These are phyloP conservation scores for Inga leiocalycina DNA, from an alignment of 306 rosid genomes.

Conservation along the genomic window DNA sequence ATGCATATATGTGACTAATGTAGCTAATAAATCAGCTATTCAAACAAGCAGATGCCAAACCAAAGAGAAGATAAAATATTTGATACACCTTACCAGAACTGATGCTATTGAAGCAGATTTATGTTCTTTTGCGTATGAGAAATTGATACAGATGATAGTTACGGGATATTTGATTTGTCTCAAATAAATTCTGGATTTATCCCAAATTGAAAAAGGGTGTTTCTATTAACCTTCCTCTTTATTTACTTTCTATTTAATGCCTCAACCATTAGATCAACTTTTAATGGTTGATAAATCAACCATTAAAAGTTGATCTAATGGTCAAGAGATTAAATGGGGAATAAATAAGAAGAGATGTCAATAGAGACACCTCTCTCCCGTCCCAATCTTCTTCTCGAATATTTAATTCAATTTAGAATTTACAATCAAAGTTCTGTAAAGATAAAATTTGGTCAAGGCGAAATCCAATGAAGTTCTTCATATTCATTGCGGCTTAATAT, in stretches of 20 bases:
- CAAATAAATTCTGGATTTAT: not conserved
- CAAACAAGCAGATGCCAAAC: not conserved
- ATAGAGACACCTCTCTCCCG: too few species aligned
- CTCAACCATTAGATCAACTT: too few species aligned
- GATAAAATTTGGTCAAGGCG: not conserved
- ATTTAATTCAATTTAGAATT: not conserved
- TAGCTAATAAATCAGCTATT: not conserved
- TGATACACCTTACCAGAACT: not conserved
- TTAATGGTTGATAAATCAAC: too few species aligned
- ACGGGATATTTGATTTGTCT: not conserved
- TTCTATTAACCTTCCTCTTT: too few species aligned
- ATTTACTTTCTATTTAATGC: too few species aligned
- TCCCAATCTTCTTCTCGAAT: too few species aligned
- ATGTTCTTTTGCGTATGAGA: not conserved
- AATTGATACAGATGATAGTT: not conserved
- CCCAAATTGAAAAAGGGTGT: too few species aligned
- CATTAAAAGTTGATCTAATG: too few species aligned
- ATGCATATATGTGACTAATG: not conserved
- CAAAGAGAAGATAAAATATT: not conserved
- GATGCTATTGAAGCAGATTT: not conserved
- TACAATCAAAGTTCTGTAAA: not conserved
- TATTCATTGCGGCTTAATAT: not conserved
- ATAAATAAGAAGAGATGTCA: too few species aligned
- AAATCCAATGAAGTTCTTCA: not conserved
- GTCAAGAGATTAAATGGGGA: too few species aligned